Evolutionary conservation across 2,329 filamentous ascomycete species (phyloP).

Genomic region (Botrytis pseudocinerea): DNA sequence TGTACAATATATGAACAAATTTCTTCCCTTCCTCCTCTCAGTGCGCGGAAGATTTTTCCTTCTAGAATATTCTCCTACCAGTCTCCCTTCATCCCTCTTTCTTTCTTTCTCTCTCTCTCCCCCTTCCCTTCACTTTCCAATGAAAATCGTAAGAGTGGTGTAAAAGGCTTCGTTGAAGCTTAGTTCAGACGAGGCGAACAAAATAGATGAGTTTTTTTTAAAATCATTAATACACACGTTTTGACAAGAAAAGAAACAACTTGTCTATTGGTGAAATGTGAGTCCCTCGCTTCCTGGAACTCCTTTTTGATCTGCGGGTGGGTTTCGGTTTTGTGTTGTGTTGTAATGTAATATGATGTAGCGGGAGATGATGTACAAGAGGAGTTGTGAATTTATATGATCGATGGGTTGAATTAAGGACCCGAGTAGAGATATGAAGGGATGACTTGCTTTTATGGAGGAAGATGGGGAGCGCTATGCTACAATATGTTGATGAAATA

Average conservation of each 20-base stretch:
- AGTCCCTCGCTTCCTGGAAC: neutral
- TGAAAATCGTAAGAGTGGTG: slow-evolving; percentile 13
- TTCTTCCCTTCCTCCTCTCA: neutral
- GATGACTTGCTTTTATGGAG: neutral
- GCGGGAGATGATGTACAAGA: neutral
- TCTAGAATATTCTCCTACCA: neutral
- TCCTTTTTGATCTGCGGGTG: neutral
- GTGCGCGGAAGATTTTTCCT: neutral
- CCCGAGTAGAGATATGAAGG: neutral
- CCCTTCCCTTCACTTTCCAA: neutral
- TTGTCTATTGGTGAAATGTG: neutral
- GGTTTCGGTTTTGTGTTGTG: neutral
- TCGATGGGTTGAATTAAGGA: neutral
- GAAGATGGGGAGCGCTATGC: neutral
- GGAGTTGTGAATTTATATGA: neutral
- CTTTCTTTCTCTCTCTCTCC: neutral
- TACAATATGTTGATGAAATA: slow-evolving; percentile 7
- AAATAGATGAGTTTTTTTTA: neutral
- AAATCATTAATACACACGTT: neutral
- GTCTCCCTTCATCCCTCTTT: neutral
- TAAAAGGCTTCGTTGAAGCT: neutral
- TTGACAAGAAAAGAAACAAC: neutral
- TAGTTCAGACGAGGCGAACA: neutral
- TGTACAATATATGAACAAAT: slow-evolving; percentile 13
- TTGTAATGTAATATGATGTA: neutral